These are phyloP conservation scores for Dalechampia spathulata DNA, from an alignment of 441 rosid species.

Conservation along the genomic window DNA sequence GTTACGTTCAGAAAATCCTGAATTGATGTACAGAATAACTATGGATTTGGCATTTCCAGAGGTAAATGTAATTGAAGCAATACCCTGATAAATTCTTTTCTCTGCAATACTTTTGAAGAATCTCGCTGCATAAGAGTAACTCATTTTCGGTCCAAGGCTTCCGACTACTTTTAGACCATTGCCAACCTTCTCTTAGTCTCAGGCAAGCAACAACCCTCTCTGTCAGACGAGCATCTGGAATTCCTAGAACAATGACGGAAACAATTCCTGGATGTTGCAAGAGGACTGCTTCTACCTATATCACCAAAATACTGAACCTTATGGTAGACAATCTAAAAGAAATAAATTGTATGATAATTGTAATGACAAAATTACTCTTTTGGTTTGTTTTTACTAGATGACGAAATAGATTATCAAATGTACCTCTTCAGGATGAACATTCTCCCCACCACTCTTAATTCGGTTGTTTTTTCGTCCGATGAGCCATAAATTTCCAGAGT, in stretches of 20 bases:
- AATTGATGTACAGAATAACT: neutral
- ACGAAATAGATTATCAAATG: neutral
- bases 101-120: constrained; percentile 39
- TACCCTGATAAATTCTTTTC: constrained; percentile 54
- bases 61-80: neutral
- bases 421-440: constrained; percentile 88
- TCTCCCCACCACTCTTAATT: constrained; percentile 88
- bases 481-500: constrained; percentile 61
- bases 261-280: constrained; percentile 52
- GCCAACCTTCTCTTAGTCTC: constrained; percentile 48
- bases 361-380: neutral
- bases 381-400: neutral
- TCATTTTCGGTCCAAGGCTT: constrained; percentile 5
- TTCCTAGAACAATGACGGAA: constrained; percentile 50
- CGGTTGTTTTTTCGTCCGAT: constrained; percentile 62
- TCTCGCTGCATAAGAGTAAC: constrained; percentile 39
- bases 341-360: neutral
- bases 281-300: constrained; percentile 56
- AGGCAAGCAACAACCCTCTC: constrained; percentile 84
- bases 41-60: neutral
- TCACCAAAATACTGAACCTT: neutral
- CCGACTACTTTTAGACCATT: constrained; percentile 40
- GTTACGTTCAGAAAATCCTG: too few species aligned
- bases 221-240: constrained; percentile 49
- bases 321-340: neutral